Conservation (phyloP, 352 stramenopile species). For the Pythium oligandrum region DNA sequence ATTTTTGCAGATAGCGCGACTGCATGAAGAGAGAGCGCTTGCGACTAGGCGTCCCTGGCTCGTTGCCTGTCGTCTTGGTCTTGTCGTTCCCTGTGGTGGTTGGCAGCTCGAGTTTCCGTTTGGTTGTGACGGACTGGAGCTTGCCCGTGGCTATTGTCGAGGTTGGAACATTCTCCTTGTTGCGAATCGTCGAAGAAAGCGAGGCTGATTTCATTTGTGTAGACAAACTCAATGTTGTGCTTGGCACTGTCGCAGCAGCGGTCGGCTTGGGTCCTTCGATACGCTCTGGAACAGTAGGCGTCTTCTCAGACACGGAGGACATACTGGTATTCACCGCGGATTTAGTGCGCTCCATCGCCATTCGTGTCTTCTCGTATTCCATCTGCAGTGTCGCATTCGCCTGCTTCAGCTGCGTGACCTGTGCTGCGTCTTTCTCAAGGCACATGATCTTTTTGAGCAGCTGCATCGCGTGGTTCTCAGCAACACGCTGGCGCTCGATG, state of each 20-base stretch:
- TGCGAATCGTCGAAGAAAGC: not conserved
- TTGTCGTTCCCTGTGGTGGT: too few species aligned
- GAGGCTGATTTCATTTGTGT: too few species aligned
- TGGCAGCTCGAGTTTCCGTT: constrained; percentile 20
- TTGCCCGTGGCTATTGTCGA: not conserved
- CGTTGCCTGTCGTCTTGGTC: too few species aligned
- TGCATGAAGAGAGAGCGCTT: not conserved
- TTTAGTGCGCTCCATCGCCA: constrained; percentile 39
- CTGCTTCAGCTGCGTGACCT: constrained; percentile 33
- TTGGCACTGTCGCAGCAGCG: not conserved
- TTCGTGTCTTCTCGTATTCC: constrained; percentile 59
- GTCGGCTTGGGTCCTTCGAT: not conserved
- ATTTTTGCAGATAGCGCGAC: constrained; percentile 20
- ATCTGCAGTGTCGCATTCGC: constrained; percentile 49
- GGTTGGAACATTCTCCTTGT: not conserved
- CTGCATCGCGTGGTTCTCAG: constrained; percentile 1
- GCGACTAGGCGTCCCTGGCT: constrained; percentile 2
- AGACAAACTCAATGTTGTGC: too few species aligned
- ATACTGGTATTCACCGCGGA: too few species aligned
- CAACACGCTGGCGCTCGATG: constrained; percentile 1
- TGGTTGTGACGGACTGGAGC: constrained; percentile 6
- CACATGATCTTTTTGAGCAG: constrained; percentile 9
- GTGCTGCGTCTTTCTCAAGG: constrained; percentile 34
- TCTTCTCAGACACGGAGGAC: too few species aligned
- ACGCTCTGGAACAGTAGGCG: too few species aligned